A percentile compares a stretch with the other conserved stretches of the same genome.
These are phyloP conservation scores for Berkeleyomyces rouxiae DNA, from an alignment of 2,329 filamentous ascomycete genomes.

Conservation along the genomic window DNA sequence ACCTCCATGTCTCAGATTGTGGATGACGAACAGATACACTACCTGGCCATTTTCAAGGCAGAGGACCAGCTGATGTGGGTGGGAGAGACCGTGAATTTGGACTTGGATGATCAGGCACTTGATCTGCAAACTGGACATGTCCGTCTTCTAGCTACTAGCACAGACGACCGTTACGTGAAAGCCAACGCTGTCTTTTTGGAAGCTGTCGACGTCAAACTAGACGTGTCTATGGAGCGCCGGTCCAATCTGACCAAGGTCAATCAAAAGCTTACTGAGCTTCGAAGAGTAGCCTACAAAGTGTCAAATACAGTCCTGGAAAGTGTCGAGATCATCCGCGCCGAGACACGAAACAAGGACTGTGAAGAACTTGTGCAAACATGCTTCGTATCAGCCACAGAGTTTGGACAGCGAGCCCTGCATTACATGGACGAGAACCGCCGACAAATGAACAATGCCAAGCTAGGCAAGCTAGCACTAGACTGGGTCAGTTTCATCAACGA, in stretches of 20 bases:
- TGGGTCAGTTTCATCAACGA: constrained; percentile 98
- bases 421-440: constrained; percentile 93
- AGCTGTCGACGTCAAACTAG: constrained; percentile 66
- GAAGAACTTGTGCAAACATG: constrained; percentile 95
- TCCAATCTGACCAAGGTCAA: constrained; percentile 91
- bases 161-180: constrained; percentile 57
- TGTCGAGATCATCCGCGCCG: constrained; percentile 77
- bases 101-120: constrained; percentile 59
- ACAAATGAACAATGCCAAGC: constrained; percentile 92
- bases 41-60: constrained; percentile 48
- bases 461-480: constrained; percentile 82
- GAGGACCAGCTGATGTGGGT: constrained; percentile 69
- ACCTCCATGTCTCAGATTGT: constrained; percentile 33
- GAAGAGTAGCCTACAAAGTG: constrained; percentile 87
- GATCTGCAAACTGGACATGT: constrained; percentile 78
- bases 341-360: constrained; percentile 70
- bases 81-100: constrained; percentile 54
- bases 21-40: constrained; percentile 33
- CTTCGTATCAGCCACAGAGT: constrained; percentile 97
- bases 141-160: constrained; percentile 76
- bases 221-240: constrained; percentile 78
- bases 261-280: constrained; percentile 77
- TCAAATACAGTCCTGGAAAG: constrained; percentile 99
- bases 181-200: constrained; percentile 67
- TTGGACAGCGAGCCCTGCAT: constrained; percentile 81